These are phyloP conservation scores for Microcyclosporella mali DNA, from an alignment of 2,329 filamentous ascomycete genomes.

Conservation along the genomic window DNA sequence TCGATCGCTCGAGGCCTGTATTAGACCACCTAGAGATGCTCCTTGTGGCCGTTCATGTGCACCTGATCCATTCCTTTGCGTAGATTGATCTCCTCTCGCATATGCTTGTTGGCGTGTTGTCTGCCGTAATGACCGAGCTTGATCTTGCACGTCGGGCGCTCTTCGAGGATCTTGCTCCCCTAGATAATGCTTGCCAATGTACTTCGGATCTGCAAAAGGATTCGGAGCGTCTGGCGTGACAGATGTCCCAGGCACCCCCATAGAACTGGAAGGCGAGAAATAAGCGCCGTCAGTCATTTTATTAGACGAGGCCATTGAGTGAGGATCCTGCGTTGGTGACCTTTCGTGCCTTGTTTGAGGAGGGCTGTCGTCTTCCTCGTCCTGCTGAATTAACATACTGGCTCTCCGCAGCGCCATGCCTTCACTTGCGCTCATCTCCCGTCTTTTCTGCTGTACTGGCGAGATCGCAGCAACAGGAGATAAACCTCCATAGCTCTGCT, in stretches of 20 bases:
- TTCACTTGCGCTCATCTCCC: slow-evolving; percentile 27
- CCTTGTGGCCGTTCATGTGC: no score
- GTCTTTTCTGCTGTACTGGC: slow-evolving; percentile 17
- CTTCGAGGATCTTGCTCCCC: slow-evolving; percentile 13
- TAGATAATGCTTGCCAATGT: slow-evolving; percentile 21
- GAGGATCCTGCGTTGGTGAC: slow-evolving; percentile 1
- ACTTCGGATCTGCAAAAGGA: slow-evolving; percentile 26
- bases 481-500: slow-evolving; percentile 6
- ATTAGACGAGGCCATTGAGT: slow-evolving; percentile 8
- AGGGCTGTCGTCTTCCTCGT: slow-evolving; percentile 17
- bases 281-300: not conserved
- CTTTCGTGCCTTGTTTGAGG: slow-evolving; percentile 1
- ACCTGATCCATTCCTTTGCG: not conserved
- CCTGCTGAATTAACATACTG: slow-evolving; percentile 25
- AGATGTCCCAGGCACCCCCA: slow-evolving; percentile 15
- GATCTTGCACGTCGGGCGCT: slow-evolving; percentile 3
- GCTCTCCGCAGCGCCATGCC: slow-evolving; percentile 28
- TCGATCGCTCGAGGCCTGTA: not conserved
- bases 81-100: not conserved
- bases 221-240: slow-evolving; percentile 12
- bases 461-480: slow-evolving; percentile 12
- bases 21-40: no score
- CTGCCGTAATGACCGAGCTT: slow-evolving; percentile 8
- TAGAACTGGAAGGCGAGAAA: slow-evolving; percentile 11
- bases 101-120: not conserved